These are phyloP conservation scores for Nakazawaea anatomiae DNA, from an alignment of 805 yeast genomes.

Conservation along the genomic window DNA sequence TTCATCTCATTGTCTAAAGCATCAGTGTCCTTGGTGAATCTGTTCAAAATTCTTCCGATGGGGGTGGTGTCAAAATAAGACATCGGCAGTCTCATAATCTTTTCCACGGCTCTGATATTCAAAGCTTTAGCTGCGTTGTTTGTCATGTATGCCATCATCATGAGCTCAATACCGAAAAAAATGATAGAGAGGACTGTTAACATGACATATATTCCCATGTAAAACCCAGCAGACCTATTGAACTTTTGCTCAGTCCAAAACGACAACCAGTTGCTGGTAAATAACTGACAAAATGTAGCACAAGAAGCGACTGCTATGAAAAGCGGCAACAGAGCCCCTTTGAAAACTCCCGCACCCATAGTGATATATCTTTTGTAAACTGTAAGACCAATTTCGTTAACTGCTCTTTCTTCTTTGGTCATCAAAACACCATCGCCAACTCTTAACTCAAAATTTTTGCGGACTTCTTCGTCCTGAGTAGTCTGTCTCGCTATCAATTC, in stretches of 20 bases:
- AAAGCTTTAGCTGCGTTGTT: constrained; percentile 49
- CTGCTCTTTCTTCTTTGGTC: constrained; percentile 51
- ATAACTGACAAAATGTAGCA: constrained; percentile 46
- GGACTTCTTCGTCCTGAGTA: constrained; percentile 14
- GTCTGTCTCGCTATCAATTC: constrained; percentile 17
- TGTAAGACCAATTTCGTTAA: constrained; percentile 40
- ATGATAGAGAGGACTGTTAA: constrained; percentile 45
- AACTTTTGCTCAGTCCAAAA: constrained; percentile 70
- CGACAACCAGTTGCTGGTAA: constrained; percentile 74
- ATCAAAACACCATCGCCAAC: constrained; percentile 29
- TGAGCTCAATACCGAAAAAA: constrained; percentile 35
- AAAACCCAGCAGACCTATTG: constrained; percentile 42
- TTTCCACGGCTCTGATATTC: constrained; percentile 54
- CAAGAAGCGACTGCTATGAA: constrained; percentile 19
- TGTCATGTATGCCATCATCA: constrained; percentile 40
- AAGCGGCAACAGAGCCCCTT: constrained; percentile 21
- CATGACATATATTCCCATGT: constrained; percentile 71
- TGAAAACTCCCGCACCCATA: constrained; percentile 50
- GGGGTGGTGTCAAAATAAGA: constrained; percentile 81
- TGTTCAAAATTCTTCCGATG: constrained; percentile 76
- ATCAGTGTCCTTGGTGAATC: constrained; percentile 87
- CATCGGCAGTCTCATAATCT: constrained; percentile 74
- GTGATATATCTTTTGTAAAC: constrained; percentile 47
- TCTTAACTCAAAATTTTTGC: constrained; percentile 8
- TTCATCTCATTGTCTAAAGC: constrained; percentile 73